Evolutionary conservation across 73 alveolate genomes (phyloP).

Genomic region (Symbiodinium pilosum): DNA sequence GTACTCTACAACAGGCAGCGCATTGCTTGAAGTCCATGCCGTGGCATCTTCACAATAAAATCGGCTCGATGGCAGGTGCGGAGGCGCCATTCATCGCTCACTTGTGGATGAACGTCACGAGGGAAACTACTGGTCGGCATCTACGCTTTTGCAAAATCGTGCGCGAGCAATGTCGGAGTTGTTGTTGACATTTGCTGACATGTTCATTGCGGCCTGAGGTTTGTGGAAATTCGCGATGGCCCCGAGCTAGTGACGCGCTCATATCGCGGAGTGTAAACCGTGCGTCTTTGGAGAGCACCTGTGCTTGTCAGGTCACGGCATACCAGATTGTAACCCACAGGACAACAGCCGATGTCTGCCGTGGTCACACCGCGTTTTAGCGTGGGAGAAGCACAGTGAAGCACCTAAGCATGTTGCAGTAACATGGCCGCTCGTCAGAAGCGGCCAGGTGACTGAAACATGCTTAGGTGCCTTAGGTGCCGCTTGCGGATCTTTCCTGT

Average conservation of each 20-base stretch:
- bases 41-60: background rate
- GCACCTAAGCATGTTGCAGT: too few relatives aligned
- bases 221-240: constrained; percentile 65
- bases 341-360: too few relatives aligned
- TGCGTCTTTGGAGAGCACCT: too few relatives aligned
- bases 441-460: too few relatives aligned
- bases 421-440: too few relatives aligned
- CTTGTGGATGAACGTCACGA: constrained; percentile 70
- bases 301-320: constrained; percentile 7
- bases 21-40: background rate
- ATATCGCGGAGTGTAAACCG: background rate
- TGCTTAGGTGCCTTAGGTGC: too few relatives aligned
- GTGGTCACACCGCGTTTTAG: too few relatives aligned
- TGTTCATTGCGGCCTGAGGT: background rate
- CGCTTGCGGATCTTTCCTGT: too few relatives aligned
- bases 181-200: too few relatives aligned
- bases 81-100: constrained; percentile 66
- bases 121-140: constrained; percentile 39
- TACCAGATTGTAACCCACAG: constrained; percentile 59
- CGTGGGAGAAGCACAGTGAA: too few relatives aligned
- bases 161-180: too few relatives aligned
- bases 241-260: constrained; percentile 9
- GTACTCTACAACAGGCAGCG: background rate
- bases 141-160: background rate
- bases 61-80: background rate